These are phyloP conservation scores for Daldinia concentrica DNA, from an alignment of 495 filamentous ascomycete genomes.

Conservation along the genomic window DNA sequence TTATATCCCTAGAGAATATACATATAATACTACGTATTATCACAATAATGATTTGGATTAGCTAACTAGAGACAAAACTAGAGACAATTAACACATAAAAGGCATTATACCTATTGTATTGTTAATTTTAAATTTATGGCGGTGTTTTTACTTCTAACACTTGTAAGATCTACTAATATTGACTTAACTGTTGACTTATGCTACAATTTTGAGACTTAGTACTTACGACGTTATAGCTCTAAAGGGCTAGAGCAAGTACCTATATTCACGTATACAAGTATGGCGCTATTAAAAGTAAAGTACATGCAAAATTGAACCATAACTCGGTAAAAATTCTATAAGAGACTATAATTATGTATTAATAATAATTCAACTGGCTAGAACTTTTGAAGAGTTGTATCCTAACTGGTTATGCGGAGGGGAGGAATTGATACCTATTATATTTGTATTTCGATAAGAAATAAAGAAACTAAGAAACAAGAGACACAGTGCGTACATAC, in stretches of 20 bases:
- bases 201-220: background rate
- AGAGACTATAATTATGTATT: background rate
- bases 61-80: too few relatives aligned
- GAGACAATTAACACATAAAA: too few relatives aligned
- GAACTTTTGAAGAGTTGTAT: background rate
- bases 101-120: too few relatives aligned
- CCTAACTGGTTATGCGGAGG: background rate
- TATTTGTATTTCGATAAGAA: background rate
- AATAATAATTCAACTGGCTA: background rate
- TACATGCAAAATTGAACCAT: too few relatives aligned
- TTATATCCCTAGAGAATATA: too few relatives aligned
- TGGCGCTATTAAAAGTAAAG: background rate
- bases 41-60: too few relatives aligned
- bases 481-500: slow-evolving; percentile 29
- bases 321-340: background rate
- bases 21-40: too few relatives aligned
- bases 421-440: background rate
- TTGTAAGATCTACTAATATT: background rate
- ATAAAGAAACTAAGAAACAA: background rate
- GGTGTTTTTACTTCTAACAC: background rate
- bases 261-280: background rate
- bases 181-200: too few relatives aligned
- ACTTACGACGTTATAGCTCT: background rate
- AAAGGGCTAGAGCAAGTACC: background rate
- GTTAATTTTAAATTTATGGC: too few relatives aligned